Evolutionary conservation across 2,329 filamentous ascomycete species (phyloP).

Genomic region (Endothia cerciana): DNA sequence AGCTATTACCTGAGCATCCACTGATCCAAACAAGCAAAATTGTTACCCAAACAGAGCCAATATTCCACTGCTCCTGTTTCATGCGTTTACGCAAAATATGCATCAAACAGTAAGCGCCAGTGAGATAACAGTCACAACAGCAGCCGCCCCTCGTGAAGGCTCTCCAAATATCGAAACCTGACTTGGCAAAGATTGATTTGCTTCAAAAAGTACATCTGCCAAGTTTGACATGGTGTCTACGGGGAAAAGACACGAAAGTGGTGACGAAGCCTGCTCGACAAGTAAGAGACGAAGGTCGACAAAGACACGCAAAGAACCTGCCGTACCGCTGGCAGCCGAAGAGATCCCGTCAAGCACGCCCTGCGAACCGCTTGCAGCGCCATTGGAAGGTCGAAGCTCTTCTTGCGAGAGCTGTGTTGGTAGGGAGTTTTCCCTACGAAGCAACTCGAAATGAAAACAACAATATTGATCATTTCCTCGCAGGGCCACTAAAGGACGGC

Average conservation of each 20-base stretch:
- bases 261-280: background rate
- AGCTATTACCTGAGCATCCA: too few relatives aligned
- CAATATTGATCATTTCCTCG: background rate
- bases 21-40: too few relatives aligned
- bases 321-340: background rate
- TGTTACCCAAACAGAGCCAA: too few relatives aligned
- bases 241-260: background rate
- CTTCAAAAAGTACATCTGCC: background rate
- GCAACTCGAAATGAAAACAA: too few relatives aligned
- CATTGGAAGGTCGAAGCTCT: background rate
- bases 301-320: background rate
- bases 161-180: background rate
- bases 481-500: background rate
- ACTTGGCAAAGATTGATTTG: background rate
- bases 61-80: too few relatives aligned
- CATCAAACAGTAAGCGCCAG: background rate
- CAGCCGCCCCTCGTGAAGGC: background rate
- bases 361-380: background rate
- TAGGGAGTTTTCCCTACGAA: background rate
- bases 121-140: background rate
- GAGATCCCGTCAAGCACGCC: background rate
- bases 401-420: background rate
- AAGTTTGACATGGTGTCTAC: background rate
- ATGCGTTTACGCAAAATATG: background rate
- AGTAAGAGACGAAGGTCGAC: background rate